phyloP scores from a whole-genome alignment of 2,329 filamentous ascomycete species.

The Fusarium piperis region DNA sequence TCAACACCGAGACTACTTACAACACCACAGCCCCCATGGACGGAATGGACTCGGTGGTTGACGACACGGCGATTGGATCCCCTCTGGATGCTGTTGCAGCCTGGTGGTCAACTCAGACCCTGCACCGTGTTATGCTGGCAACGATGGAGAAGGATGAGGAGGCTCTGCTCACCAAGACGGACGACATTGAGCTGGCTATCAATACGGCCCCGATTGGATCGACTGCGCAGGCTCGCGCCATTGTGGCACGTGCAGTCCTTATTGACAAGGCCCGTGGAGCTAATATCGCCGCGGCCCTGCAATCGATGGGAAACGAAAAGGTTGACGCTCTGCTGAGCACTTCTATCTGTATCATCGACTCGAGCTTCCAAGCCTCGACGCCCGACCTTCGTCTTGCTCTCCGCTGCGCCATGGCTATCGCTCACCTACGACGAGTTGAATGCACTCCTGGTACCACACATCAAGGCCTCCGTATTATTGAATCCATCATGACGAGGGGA shows the following conservation, averaged over 20 bases:
- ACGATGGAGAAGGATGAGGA: conserved; percentile 65
- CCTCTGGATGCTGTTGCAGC: conserved; percentile 90
- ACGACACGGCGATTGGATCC: conserved; percentile 85
- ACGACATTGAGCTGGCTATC: conserved; percentile 74
- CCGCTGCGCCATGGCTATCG: conserved; percentile 68
- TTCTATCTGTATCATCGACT: conserved; percentile 58
- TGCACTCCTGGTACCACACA: conserved; percentile 47
- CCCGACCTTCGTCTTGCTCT: conserved; percentile 67
- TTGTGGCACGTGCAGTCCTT: conserved; percentile 68
- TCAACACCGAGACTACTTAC: conserved; percentile 80
- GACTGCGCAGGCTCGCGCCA: conserved; percentile 69
- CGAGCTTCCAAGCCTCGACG: conserved; percentile 51
- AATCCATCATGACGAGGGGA: conserved; percentile 57
- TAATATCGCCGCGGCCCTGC: conserved; percentile 66
- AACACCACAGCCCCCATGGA: conserved; percentile 71
- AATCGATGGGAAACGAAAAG: conserved; percentile 55
- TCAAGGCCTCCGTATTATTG: conserved; percentile 59
- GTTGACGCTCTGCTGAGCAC: conserved; percentile 37
- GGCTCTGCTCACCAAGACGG: conserved; percentile 30
- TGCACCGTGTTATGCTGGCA: conserved; percentile 75
- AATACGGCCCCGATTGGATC: conserved; percentile 82
- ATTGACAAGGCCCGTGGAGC: conserved; percentile 62
- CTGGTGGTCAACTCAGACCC: conserved; percentile 83
- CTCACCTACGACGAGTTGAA: conserved; percentile 62
- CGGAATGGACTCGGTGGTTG: conserved; percentile 83